Evolutionary conservation across 163 green algal species (phyloP), one percentile per base, ranked within the genome.

Genomic region (Scenedesmus sp.): DNA sequence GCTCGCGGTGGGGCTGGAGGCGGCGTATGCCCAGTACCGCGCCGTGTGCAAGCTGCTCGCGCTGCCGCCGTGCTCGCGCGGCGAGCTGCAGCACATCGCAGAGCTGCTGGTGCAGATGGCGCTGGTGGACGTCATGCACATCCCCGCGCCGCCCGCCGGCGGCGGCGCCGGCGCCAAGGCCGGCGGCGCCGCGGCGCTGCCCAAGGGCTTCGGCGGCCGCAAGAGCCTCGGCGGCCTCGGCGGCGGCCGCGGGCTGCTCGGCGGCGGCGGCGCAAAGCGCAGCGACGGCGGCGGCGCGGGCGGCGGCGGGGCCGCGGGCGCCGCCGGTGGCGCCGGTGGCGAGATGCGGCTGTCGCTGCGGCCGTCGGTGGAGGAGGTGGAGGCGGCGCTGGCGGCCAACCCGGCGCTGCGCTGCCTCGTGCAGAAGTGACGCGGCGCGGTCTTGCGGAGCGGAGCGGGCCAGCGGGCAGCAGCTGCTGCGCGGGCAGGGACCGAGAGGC

Each of bases 91-190:
- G 42, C 63, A 82, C 33, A 76, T 76, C 63, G 54, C 56, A 22
- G 75, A 76, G n/a, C 44, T 76, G 53, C 75, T 82, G 53, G n/a
- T 42, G 13, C 54, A 82, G 63, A 71, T 70, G 63, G 75, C 75
- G 1, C 42, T 82, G 26, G 36, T 82, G 1, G 75, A 76, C 29
- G 24, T 75, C 15, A n/a, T 82, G n/a, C n/a, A n/a, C 11, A 31
- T 60, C 50, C 58, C 22, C 44, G 24, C 24, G 60, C 60, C 60
- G 4, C 31, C 39, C 63, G 17, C 28, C 65, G 20, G 67, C 51
- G 10, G 33, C 50, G 50, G 51, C 39, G 47, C 20, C 3, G 42
- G 56, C 26, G 33, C 33, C 14, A 11, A 45, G n/a, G 36, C 50
- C 28, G 24, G 18, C 15, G 53, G 15, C 51, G 42, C n/a, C 31